Evolutionary conservation across 768 basidiomycete genomes (phyloP).

Genomic region (Pulveroboletus sp.): DNA sequence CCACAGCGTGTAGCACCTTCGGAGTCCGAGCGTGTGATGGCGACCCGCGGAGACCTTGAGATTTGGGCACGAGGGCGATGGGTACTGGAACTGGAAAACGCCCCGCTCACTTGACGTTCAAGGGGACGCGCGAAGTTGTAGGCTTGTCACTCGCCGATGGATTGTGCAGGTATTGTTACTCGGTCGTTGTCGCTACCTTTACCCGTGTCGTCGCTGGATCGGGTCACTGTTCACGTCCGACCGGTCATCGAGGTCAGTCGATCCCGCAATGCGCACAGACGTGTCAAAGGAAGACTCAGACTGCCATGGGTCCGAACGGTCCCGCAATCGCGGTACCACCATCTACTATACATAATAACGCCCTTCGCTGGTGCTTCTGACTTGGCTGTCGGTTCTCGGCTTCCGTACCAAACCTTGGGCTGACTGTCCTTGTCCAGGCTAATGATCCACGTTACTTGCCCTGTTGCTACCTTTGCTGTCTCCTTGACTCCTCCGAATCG

Average conservation of each 20-base stretch:
- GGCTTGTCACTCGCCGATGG: neutral
- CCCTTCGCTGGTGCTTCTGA: slow-evolving; percentile 10
- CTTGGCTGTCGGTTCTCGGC: slow-evolving; percentile 4
- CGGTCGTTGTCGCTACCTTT: neutral
- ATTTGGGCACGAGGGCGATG: neutral
- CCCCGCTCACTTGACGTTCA: too few species aligned
- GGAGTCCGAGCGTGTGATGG: too few species aligned
- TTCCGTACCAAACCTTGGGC: neutral
- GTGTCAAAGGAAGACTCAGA: slow-evolving; percentile 3
- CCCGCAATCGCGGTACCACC: slow-evolving; percentile 6
- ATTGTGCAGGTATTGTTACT: neutral
- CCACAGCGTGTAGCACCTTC: too few species aligned
- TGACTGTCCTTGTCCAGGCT: neutral
- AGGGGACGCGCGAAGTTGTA: neutral
- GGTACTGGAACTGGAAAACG: neutral
- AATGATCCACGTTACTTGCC: neutral
- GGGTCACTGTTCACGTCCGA: neutral
- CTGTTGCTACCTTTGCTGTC: neutral
- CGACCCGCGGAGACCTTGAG: slow-evolving; percentile 13
- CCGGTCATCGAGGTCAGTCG: neutral
- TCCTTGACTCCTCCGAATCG: slow-evolving; percentile 1
- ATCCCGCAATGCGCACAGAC: slow-evolving; percentile 11
- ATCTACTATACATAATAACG: neutral
- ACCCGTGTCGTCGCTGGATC: neutral
- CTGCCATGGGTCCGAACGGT: slow-evolving; percentile 6